phyloP scores from a whole-genome alignment of 2,329 filamentous ascomycete species.

The Grosmannia huntii region DNA sequence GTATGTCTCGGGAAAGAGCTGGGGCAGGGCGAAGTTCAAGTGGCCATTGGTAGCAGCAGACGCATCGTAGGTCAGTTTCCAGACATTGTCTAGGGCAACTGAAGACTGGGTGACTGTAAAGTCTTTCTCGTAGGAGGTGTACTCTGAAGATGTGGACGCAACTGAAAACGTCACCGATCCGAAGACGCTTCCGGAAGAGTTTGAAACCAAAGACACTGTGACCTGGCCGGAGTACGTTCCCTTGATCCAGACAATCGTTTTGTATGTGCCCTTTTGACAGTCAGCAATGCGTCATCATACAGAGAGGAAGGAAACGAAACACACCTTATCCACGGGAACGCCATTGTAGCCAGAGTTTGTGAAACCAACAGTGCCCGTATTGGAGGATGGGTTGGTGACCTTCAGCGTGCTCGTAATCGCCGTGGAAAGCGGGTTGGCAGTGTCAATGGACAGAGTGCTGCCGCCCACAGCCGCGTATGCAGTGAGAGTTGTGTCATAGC shows the following conservation, averaged over 20 bases:
- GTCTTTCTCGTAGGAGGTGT: no score
- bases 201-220: not conserved
- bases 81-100: not conserved
- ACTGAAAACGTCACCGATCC: no score
- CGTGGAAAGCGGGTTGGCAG: not conserved
- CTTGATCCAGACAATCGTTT: not conserved
- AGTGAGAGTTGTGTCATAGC: not conserved
- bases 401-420: not conserved
- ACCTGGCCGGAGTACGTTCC: not conserved
- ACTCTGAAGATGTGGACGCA: no score
- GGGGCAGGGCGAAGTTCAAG: constrained; percentile 45
- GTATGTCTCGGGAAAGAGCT: constrained; percentile 47
- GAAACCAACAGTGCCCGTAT: not conserved
- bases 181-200: not conserved
- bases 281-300: no score
- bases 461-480: not conserved
- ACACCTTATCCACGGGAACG: no score
- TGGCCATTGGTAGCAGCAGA: constrained; percentile 16
- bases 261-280: no score
- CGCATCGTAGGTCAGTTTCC: not conserved
- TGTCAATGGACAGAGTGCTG: not conserved
- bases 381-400: not conserved
- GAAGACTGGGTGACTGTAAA: no score
- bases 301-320: no score
- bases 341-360: no score